These are phyloP conservation scores for Botrytis paeoniae DNA, from an alignment of 2,329 filamentous ascomycete genomes.

Conservation along the genomic window DNA sequence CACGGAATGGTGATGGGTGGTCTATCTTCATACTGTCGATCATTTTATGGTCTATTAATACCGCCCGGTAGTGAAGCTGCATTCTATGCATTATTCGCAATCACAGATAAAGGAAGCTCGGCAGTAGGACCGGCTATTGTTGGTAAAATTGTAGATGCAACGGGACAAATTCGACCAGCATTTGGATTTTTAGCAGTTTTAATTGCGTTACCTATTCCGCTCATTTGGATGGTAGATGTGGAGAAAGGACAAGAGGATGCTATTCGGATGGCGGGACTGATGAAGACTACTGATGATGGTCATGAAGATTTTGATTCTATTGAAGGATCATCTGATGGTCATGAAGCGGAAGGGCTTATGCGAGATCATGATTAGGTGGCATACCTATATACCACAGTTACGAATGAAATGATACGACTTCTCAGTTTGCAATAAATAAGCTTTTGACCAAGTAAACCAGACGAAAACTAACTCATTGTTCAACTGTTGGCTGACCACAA, in stretches of 20 bases:
- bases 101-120: slow-evolving; percentile 94
- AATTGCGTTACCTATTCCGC: slow-evolving; percentile 78
- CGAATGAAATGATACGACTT: background rate
- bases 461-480: background rate
- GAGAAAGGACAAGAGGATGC: slow-evolving; percentile 72
- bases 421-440: background rate
- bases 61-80: slow-evolving; percentile 92
- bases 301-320: slow-evolving; percentile 15
- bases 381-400: background rate
- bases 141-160: slow-evolving; percentile 82
- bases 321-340: slow-evolving; percentile 15
- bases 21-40: slow-evolving; percentile 85
- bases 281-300: slow-evolving; percentile 45
- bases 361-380: slow-evolving; percentile 13
- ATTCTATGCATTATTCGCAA: slow-evolving; percentile 66
- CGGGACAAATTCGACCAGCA: slow-evolving; percentile 76
- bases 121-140: slow-evolving; percentile 94
- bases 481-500: background rate
- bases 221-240: slow-evolving; percentile 83
- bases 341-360: slow-evolving; percentile 19
- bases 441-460: background rate
- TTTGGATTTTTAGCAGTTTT: slow-evolving; percentile 88
- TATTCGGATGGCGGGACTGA: slow-evolving; percentile 57
- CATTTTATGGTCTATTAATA: slow-evolving; percentile 88
- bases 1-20: slow-evolving; percentile 96